Evolutionary conservation across 495 filamentous ascomycete species (phyloP).

Genomic region (Physcia stellaris): DNA sequence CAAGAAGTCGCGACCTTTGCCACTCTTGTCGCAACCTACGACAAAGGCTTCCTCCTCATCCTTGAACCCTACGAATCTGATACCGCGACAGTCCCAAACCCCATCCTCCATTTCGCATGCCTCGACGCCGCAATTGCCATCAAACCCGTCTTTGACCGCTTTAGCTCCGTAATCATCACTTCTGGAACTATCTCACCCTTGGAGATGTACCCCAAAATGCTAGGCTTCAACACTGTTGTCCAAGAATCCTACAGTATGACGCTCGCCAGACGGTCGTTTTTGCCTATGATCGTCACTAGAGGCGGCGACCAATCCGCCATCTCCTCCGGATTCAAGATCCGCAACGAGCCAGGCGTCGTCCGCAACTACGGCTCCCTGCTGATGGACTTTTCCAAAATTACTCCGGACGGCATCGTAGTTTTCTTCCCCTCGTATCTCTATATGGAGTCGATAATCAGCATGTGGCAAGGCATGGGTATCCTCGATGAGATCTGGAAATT

Average conservation of each 20-base stretch:
- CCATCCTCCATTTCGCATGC: slow-evolving; percentile 89
- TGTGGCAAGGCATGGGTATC: slow-evolving; percentile 98
- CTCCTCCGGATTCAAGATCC: slow-evolving; percentile 80
- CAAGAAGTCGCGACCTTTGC: slow-evolving; percentile 98
- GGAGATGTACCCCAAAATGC: slow-evolving; percentile 99
- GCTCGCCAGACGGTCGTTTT: slow-evolving; percentile 82
- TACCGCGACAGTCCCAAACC: slow-evolving; percentile 88
- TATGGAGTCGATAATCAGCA: slow-evolving; percentile 97
- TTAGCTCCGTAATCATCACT: slow-evolving; percentile 95
- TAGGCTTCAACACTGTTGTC: slow-evolving; percentile 78
- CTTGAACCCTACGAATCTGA: slow-evolving; percentile 95
- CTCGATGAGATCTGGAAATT: slow-evolving; percentile 98
- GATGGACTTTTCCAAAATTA: slow-evolving; percentile 86
- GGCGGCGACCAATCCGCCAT: slow-evolving; percentile 88
- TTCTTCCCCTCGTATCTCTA: slow-evolving; percentile 99
- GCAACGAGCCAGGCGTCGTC: slow-evolving; percentile 87
- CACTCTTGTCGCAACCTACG: slow-evolving; percentile 94
- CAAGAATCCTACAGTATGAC: slow-evolving; percentile 98
- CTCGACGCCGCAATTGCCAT: slow-evolving; percentile 97
- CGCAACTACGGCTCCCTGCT: slow-evolving; percentile 90
- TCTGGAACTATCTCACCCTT: slow-evolving; percentile 93
- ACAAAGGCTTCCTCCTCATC: slow-evolving; percentile 92
- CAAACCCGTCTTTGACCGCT: slow-evolving; percentile 93
- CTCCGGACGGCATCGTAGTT: slow-evolving; percentile 93
- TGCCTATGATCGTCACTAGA: slow-evolving; percentile 94